Base-by-base conservation (phyloP, 768 basidiomycete genomes). In the Cystoderma amianthinum region DNA sequence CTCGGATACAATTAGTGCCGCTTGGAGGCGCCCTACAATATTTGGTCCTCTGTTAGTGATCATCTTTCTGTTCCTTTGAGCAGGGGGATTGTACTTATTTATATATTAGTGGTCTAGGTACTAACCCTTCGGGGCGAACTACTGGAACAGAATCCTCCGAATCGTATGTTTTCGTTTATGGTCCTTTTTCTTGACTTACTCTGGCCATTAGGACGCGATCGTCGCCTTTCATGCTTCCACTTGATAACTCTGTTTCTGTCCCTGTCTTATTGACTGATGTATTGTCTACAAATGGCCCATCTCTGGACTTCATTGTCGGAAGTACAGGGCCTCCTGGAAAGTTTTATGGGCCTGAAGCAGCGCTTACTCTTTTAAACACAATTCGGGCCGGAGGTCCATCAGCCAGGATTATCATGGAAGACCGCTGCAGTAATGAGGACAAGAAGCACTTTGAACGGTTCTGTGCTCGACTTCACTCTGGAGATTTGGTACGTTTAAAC, bases 21-120 rank as follows among this genome's bases (percentile, higher is more conserved):
- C 54, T 5, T 78, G 74, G 61, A 72, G 63, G 44, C 61, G 62
- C 25, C 65, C 74, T n/a, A 82, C 81, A 1, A 83, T 84, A 19
- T 84, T 84, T 48, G 80, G 79, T 16, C 76, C 78, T 39, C 54
- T 82, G 82, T 82, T 41, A 49, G 80, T 64, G 25, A 42, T 20
- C 41, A 36, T 43, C 38, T 33, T 28, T 3, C 36, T 35, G n/a
- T n/a, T n/a, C n/a, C n/a, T n/a, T n/a, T n/a, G n/a, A n/a, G n/a
- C n/a, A n/a, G n/a, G n/a, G n/a, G n/a, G n/a, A n/a, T n/a, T n/a
- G n/a, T n/a, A n/a, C n/a, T n/a, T n/a, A n/a, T n/a, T n/a, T n/a
- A n/a, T n/a, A n/a, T n/a, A n/a, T n/a, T n/a, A n/a, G n/a, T n/a
- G n/a, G n/a, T n/a, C n/a, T n/a, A n/a, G n/a, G n/a, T n/a, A n/a